phyloP scores from a whole-genome alignment of 2,329 filamentous ascomycete genomes.

The Zymoseptoria crescenta region DNA sequence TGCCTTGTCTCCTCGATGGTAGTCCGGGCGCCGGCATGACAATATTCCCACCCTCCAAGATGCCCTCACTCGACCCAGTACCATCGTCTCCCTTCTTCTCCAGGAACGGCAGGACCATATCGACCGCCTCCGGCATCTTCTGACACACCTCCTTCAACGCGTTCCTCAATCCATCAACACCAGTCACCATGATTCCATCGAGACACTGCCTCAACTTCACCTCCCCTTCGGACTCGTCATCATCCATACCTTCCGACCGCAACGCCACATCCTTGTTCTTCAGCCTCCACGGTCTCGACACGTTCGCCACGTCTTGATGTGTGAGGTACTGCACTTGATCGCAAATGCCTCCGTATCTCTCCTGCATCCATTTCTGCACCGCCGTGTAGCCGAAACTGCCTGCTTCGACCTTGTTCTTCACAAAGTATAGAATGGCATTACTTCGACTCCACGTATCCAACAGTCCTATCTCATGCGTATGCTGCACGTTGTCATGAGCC shows the following conservation, averaged over 20 bases:
- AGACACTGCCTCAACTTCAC: constrained; percentile 9
- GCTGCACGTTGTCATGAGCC: constrained; percentile 3
- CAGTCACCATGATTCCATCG: constrained; percentile 12
- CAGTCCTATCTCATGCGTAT: constrained; percentile 15
- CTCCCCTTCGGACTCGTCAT: constrained; percentile 12
- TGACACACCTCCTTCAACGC: constrained; percentile 18
- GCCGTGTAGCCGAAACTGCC: constrained; percentile 13
- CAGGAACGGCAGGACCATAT: constrained; percentile 12
- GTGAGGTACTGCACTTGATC: constrained; percentile 12
- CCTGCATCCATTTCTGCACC: constrained; percentile 16
- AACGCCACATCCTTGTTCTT: constrained; percentile 16
- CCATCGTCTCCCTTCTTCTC: constrained; percentile 1
- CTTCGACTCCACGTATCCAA: constrained; percentile 18
- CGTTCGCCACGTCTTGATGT: constrained; percentile 18
- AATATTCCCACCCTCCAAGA: constrained; percentile 13
- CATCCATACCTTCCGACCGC: constrained; percentile 5
- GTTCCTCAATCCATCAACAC: constrained; percentile 7
- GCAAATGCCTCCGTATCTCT: constrained; percentile 11
- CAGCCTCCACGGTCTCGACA: constrained; percentile 12
- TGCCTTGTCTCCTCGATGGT: constrained; percentile 1
- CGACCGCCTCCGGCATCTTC: constrained; percentile 12
- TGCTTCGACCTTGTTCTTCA: constrained; percentile 18
- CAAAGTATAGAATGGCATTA: constrained; percentile 17
- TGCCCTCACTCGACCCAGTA: not conserved
- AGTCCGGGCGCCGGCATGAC: constrained; percentile 6